Evolutionary conservation across 768 basidiomycete species (phyloP).

Genomic region (Suillus americanus): DNA sequence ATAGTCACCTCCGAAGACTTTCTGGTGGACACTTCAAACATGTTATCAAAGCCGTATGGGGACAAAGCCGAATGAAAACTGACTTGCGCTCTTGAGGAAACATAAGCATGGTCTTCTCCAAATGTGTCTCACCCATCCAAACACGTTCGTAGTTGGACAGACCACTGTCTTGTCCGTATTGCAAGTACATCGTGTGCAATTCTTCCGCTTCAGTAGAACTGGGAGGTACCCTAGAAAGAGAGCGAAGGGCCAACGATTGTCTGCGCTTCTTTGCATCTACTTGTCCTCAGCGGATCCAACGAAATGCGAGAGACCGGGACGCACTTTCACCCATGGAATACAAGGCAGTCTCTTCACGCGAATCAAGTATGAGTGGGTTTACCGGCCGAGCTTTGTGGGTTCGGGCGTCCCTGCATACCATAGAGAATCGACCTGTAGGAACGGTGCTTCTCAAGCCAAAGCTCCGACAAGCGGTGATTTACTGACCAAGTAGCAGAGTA

Average conservation of each 20-base stretch:
- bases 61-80: slow-evolving; percentile 21
- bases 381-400: slow-evolving; percentile 66
- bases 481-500: slow-evolving; percentile 59
- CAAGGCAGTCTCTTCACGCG: slow-evolving; percentile 62
- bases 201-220: slow-evolving; percentile 64
- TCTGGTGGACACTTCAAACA: slow-evolving; percentile 64
- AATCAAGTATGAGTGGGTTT: slow-evolving; percentile 58
- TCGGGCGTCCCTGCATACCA: slow-evolving; percentile 77
- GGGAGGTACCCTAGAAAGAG: slow-evolving; percentile 73
- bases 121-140: slow-evolving; percentile 72
- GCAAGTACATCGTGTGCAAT: slow-evolving; percentile 69
- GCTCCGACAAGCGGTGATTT: slow-evolving; percentile 10
- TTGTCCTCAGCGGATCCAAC: neutral
- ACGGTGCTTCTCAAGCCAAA: neutral
- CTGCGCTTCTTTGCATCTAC: slow-evolving; percentile 64
- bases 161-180: slow-evolving; percentile 46
- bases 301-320: slow-evolving; percentile 18
- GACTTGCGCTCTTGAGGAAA: slow-evolving; percentile 86
- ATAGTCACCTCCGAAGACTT: slow-evolving; percentile 70
- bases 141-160: slow-evolving; percentile 44
- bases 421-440: slow-evolving; percentile 77
- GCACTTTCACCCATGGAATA: slow-evolving; percentile 68
- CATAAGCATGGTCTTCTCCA: slow-evolving; percentile 75
- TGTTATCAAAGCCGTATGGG: slow-evolving; percentile 1
- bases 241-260: slow-evolving; percentile 49